Evolutionary conservation across 108 stramenopile species (phyloP), one percentile per base, ranked within the genome.

Genomic region (Cyclostephanos tholiformis): DNA sequence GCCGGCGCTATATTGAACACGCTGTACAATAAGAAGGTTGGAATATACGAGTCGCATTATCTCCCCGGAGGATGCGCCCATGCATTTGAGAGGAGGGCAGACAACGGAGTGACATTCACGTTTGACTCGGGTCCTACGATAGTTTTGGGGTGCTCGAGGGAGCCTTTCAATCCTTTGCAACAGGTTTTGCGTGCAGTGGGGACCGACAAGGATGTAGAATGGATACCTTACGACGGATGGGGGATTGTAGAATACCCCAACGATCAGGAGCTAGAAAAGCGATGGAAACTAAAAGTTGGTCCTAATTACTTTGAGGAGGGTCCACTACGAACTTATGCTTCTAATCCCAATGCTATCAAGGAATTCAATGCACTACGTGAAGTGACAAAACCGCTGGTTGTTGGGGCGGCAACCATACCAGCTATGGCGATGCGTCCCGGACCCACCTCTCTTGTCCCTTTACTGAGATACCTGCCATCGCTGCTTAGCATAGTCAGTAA

Each of bases 81-180:
- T 82, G 89, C 94, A 19, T 97, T 97, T 80, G 77, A 84, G 46
- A 72, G 89, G 11, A 65, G 69, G 58, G 79, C 83, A 9, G 57
- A 79, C 12, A 51, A 75, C 41, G 74, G 50, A 10, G 46, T 74
- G 8, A 75, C 69, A 25, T 93, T 94, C 67, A 89, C 84, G 13
- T 96, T 97, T 72, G 97, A 97, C 66, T 92, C 93, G 12, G 97
- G 96, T 6, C 97, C 96, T 10, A 96, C 92, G 20, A 93, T 97
- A 52, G 79, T 95, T 41, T 69, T 92, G 63, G 95, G 96, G 38
- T 95, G 94, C 65, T 84, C 84, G 3, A 69, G 63, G 39, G 62
- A 82, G 48, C 91, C 91, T 16, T 89, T 80, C 44, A 96, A 92
- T 82, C 91, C 95, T 9, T 62, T 97, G 50, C 85, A 89, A 30